phyloP scores from a whole-genome alignment of 257 asterid genomes.

The Gentiana macrophylla region DNA sequence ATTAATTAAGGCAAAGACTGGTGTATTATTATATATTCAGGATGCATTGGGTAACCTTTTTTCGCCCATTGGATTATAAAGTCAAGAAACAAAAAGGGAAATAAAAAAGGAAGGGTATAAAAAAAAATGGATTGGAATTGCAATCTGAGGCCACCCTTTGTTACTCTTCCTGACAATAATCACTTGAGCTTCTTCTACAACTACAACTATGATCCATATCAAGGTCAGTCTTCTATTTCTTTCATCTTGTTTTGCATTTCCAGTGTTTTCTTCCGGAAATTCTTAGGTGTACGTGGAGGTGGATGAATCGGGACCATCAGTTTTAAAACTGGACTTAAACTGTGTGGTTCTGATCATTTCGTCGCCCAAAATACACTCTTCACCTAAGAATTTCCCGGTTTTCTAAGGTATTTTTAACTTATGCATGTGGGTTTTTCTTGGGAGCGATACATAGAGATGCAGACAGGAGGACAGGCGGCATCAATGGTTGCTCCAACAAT shows the following conservation, averaged over 20 bases:
- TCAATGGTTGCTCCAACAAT: constrained; percentile 21
- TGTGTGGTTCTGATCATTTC: too few species aligned
- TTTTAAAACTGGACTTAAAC: too few species aligned
- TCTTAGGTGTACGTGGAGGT: too few species aligned
- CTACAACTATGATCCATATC: constrained; percentile 64
- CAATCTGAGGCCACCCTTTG: constrained; percentile 43
- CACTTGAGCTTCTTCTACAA: constrained; percentile 63
- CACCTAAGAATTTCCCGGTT: not conserved
- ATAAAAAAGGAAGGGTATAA: not conserved
- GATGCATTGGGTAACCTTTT: not conserved
- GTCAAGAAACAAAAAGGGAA: not conserved
- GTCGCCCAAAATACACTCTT: too few species aligned
- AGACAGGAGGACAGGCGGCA: constrained; percentile 33
- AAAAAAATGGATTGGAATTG: constrained; percentile 72
- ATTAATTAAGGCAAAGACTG: not conserved
- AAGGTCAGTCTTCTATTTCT: constrained; percentile 25
- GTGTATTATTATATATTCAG: constrained; percentile 9
- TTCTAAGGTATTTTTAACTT: too few species aligned
- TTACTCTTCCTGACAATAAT: constrained; percentile 42
- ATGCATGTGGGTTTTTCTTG: too few species aligned
- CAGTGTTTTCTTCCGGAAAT: too few species aligned
- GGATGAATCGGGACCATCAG: too few species aligned
- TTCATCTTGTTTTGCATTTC: not conserved
- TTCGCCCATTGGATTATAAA: constrained; percentile 7
- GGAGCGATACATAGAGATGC: constrained; percentile 29